These are phyloP conservation scores for Phytopythium aichiense DNA, from an alignment of 352 stramenopile genomes.

Conservation along the genomic window DNA sequence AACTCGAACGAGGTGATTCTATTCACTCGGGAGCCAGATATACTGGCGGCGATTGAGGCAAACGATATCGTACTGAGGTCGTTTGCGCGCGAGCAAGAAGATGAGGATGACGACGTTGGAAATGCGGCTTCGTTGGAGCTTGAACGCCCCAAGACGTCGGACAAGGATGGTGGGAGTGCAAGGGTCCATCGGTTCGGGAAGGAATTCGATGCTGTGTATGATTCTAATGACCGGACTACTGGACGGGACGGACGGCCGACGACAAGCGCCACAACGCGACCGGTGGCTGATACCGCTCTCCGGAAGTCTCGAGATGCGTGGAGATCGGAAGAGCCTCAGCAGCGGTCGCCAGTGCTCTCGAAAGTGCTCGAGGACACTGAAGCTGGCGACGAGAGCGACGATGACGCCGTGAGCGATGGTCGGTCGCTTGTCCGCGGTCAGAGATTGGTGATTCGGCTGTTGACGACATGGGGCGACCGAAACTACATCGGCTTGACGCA, in stretches of 20 bases:
- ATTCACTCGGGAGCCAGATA: constrained; percentile 69
- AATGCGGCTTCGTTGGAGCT: constrained; percentile 18
- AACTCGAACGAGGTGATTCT: constrained; percentile 81
- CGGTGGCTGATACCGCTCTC: neutral
- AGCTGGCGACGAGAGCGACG: constrained; percentile 8
- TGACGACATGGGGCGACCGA: constrained; percentile 70
- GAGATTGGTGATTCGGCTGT: constrained; percentile 44
- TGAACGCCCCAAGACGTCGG: constrained; percentile 62
- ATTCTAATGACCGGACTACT: constrained; percentile 1
- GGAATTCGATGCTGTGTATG: constrained; percentile 15
- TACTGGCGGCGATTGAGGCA: constrained; percentile 65
- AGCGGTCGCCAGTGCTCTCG: constrained; percentile 31
- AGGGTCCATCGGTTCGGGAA: neutral
- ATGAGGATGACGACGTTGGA: constrained; percentile 28
- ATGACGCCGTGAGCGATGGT: constrained; percentile 10
- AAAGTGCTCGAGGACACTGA: constrained; percentile 24
- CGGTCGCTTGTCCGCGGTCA: constrained; percentile 39
- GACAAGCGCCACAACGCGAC: constrained; percentile 30
- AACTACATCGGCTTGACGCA: constrained; percentile 87
- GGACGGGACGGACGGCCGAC: constrained; percentile 29
- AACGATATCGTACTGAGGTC: constrained; percentile 39
- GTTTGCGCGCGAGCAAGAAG: constrained; percentile 43
- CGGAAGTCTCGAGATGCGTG: constrained; percentile 46
- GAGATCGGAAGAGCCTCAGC: constrained; percentile 42
- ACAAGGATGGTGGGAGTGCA: constrained; percentile 14